phyloP scores from a whole-genome alignment of 495 filamentous ascomycete genomes.

The Xylaria telfairii region DNA sequence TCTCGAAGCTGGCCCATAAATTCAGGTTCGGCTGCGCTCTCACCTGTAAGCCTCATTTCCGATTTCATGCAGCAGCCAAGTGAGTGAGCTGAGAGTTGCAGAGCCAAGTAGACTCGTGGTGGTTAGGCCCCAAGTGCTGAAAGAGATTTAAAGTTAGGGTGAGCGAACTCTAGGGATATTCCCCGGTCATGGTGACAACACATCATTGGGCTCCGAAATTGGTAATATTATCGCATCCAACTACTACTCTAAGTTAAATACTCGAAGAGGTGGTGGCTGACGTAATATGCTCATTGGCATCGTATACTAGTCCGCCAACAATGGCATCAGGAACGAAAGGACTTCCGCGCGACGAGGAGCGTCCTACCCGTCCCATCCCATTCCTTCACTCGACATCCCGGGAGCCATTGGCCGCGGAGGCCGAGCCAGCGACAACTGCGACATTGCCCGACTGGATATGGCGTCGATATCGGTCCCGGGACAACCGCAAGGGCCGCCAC shows the following conservation, averaged over 20 bases:
- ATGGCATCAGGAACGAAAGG: conserved; percentile 6
- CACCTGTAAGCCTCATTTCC: conserved; percentile 15
- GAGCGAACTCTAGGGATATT: neutral
- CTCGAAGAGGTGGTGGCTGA: neutral
- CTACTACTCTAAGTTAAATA: conserved; percentile 5
- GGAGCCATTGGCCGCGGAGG: neutral
- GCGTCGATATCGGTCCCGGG: conserved; percentile 63
- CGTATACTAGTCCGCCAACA: neutral
- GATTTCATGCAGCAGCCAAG: conserved; percentile 9
- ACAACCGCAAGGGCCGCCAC: conserved; percentile 74
- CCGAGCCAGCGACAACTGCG: neutral
- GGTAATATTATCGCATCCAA: conserved; percentile 2
- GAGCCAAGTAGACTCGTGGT: neutral
- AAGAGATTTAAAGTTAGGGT: neutral
- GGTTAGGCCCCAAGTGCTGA: neutral
- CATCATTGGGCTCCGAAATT: neutral
- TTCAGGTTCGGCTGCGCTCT: neutral
- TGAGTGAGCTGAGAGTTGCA: conserved; percentile 8
- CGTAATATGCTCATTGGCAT: conserved; percentile 2
- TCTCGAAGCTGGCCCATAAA: neutral
- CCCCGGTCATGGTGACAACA: neutral
- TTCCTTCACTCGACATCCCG: neutral
- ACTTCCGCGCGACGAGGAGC: neutral
- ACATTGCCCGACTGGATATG: conserved; percentile 9
- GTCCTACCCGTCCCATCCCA: neutral